Evolutionary conservation across 768 basidiomycete species (phyloP).

Genomic region (Botryobasidium botryosum): DNA sequence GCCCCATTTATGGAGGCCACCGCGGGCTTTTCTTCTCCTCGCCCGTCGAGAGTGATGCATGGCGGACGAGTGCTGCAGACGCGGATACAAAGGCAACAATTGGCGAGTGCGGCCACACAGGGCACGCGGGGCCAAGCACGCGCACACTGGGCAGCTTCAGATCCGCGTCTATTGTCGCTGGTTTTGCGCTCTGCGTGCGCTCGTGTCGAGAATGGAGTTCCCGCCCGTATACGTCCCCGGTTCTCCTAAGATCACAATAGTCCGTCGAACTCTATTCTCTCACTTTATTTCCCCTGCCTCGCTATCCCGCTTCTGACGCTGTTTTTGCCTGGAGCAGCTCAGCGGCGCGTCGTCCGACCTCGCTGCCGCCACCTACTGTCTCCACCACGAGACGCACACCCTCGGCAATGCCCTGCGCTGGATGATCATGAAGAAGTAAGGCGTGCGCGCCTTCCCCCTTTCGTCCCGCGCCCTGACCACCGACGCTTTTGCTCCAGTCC

Average conservation of each 20-base stretch:
- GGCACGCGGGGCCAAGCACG: too few species aligned
- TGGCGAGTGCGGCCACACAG: too few species aligned
- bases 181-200: too few species aligned
- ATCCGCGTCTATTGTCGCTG: too few species aligned
- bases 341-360: conserved; percentile 67
- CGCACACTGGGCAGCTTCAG: too few species aligned
- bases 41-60: too few species aligned
- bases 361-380: conserved; percentile 80
- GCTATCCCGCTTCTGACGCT: too few species aligned
- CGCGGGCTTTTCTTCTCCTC: too few species aligned
- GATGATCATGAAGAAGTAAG: conserved; percentile 99
- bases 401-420: conserved; percentile 88
- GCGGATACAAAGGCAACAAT: too few species aligned
- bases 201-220: too few species aligned
- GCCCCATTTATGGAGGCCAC: too few species aligned
- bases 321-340: conserved; percentile 44
- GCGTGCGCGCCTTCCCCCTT: background rate
- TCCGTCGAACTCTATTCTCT: background rate
- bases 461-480: background rate
- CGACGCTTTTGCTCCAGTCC: conserved; percentile 34
- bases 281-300: background rate
- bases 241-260: background rate
- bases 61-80: too few species aligned
- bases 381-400: conserved; percentile 89
- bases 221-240: background rate